A percentile compares a stretch with the other conserved stretches of the same genome.
Conservation (phyloP, 1,284 basidiomycete species). For the Ustilago tritici region DNA sequence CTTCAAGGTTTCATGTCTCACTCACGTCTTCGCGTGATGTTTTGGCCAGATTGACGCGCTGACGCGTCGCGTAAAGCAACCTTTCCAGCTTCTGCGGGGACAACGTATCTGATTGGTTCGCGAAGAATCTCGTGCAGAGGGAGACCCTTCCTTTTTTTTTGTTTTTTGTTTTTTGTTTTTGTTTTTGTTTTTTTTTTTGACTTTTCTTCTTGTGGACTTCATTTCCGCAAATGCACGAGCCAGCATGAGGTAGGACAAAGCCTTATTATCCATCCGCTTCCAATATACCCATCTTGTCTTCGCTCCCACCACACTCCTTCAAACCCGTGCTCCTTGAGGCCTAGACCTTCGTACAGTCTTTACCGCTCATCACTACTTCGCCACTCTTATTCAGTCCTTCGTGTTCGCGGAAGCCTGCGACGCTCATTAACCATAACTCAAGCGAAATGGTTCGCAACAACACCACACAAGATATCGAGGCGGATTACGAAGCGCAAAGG, state of each 20-base stretch:
- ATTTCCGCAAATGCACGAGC: slow-evolving; percentile 11
- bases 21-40: too few relatives aligned
- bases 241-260: slow-evolving; percentile 1
- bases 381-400: neutral
- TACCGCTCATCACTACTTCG: neutral
- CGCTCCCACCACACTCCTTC: slow-evolving; percentile 1
- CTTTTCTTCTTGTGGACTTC: neutral
- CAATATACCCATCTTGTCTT: neutral
- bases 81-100: neutral
- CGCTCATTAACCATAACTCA: neutral
- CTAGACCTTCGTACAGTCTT: neutral
- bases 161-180: too few relatives aligned
- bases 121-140: neutral
- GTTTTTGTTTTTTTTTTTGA: neutral
- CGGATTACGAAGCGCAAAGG: slow-evolving; percentile 37
- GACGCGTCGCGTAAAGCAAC: slow-evolving; percentile 21
- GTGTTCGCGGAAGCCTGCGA: too few relatives aligned
- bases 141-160: neutral
- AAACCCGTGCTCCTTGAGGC: neutral
- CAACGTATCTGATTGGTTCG: neutral
- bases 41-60: neutral
- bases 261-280: slow-evolving; percentile 1
- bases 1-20: too few relatives aligned
- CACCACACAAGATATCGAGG: neutral
- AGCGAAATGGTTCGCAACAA: slow-evolving; percentile 13